Percentiles rank a stretch among this genome's conserved stretches.
These are phyloP conservation scores for Mimosa pudica DNA, from an alignment of 306 rosid species.

Conservation along the genomic window DNA sequence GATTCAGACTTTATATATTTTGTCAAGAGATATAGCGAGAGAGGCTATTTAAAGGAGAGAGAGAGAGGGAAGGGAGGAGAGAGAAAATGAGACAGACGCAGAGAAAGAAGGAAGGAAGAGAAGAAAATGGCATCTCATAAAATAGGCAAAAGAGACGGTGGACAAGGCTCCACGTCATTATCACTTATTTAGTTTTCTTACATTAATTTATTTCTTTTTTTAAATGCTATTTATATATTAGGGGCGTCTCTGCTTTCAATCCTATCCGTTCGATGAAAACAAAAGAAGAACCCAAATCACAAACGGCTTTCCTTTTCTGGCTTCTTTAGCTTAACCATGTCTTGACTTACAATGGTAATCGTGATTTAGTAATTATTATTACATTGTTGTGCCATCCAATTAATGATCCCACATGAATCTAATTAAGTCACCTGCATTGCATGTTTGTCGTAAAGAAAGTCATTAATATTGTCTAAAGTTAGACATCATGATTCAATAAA, in stretches of 20 bases:
- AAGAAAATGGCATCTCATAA: constrained; percentile 42
- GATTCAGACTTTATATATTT: constrained; percentile 11
- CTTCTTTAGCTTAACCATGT: neutral
- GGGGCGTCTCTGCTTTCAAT: neutral
- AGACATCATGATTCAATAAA: no score
- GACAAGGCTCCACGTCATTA: constrained; percentile 55
- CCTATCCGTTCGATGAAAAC: constrained; percentile 29
- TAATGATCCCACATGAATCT: neutral
- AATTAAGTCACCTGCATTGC: neutral
- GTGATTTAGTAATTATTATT: neutral
- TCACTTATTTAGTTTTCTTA: neutral
- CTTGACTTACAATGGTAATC: neutral
- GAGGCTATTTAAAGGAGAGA: constrained; percentile 41
- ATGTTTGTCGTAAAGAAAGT: neutral
- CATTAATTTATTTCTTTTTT: neutral
- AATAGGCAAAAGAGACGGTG: constrained; percentile 56
- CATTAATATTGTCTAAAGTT: no score
- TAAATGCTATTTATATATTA: neutral
- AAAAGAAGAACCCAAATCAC: neutral
- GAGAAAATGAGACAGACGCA: constrained; percentile 11
- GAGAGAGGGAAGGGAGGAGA: neutral
- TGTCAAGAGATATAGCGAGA: constrained; percentile 42
- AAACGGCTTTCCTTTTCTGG: neutral
- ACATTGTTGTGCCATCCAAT: neutral
- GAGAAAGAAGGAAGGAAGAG: neutral